Evolutionary conservation across 768 basidiomycete genomes (phyloP), one percentile per base, ranked within the genome.

Genomic region (Calocybe cyanea): DNA sequence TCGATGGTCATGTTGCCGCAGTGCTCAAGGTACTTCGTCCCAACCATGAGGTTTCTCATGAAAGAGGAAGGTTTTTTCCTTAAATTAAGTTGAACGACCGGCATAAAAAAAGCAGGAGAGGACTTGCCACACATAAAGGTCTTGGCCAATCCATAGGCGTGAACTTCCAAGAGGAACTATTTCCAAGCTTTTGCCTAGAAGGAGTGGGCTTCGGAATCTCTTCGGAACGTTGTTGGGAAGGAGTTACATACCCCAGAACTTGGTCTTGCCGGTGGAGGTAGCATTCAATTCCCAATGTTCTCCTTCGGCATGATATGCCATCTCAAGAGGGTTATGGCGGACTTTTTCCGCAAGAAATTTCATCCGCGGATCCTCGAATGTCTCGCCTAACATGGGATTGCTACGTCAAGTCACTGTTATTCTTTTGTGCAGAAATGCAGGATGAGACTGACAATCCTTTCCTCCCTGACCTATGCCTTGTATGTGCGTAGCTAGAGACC

Each of bases 41-140:
- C 92, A 64, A 90, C 84, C 80, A 93, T 83, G 46, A 94, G 68
- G 64, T 92, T 92, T 49, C 91, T 72, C 72, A 92, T 82, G 64
- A 92, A 94, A 2, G 87, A 87, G 0, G 88, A 90, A 1, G 91
- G 91, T 53, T 85, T 88, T 38, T 78, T 84, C 90, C 91, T 91
- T 55, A 9, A 3, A 18, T 31, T 39, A 38, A 25, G 33, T 36
- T 21, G 33, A 17, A 25, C 2, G 23, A n/a, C 9, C 7, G 11
- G 17, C 13, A 14, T 6, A 38, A 10, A 43, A 19, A 40, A 35
- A 41, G 36, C 11, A 24, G 33, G 24, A 23, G 11, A 23, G 45
- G 47, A 46, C 76, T 55, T 52, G 86, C 91, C 91, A 93, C 51
- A 77, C 70, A 62, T 80, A 93, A 45, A 68, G 65, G 58, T 90